Evolutionary conservation across 75 land plant species (phyloP), one percentile per base, ranked within the genome.

Genomic region (Picea sitchensis): DNA sequence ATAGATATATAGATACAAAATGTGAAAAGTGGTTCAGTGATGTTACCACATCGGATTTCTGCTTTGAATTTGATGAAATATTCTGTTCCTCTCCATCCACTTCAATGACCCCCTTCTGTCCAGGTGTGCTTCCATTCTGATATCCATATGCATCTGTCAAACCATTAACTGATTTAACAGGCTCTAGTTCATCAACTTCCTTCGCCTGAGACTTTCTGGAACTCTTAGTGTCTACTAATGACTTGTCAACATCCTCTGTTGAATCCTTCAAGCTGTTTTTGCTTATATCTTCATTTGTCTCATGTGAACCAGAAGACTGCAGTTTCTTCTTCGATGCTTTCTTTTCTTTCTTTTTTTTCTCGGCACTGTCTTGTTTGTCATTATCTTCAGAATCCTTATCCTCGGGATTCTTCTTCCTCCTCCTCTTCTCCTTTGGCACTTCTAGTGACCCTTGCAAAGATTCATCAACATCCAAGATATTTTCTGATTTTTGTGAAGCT

Each of bases 371-470:
- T 18, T 67, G 71, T 34, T 32, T 26, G 32, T 34, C 71, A 67
- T 32, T 34, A 15, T 67, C 69, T 65, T 17, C 69, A 65, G 69
- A 65, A 32, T 65, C 71, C 71, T 34, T 3, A 1, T 34, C 71
- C 71, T 34, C 41, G 6, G 41, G 41, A 34, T 67, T 38, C 38
- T 67, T 15, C 41, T 67, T 18, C 71, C 15, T 65, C 32, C 6
- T 65, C 34, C 34, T 67, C 71, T 67, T 67, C 71, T 67, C 18
- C 71, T 34, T 67, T 34, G 20, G 71, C 71, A 67, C 20, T 67
- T 67, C 71, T 67, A 15, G 20, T 32, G 41, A 67, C 5, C 18
- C 41, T 18, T 34, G 71, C 1, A 34, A 6, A 34, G 41, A 34
- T 67, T 67, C 71, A 67, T 67, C 4, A 34, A 67, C 18, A 4